A percentile compares a stretch with the other conserved stretches of the same genome.
Conservation (phyloP, 2,329 filamentous ascomycete species). For the Bipolaris zeicola region DNA sequence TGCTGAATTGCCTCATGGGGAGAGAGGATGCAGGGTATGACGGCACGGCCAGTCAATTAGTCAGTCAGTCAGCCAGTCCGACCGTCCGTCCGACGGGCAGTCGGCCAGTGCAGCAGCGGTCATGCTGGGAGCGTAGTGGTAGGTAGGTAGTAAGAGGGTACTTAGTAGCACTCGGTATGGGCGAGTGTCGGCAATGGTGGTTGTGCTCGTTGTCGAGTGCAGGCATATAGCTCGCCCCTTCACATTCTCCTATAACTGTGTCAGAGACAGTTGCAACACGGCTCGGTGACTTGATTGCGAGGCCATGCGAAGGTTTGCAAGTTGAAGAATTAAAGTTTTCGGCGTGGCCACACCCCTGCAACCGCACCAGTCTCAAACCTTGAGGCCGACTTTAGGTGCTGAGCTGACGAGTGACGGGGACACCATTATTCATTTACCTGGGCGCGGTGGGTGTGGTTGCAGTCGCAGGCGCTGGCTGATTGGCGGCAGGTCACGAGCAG, state of each 20-base stretch:
- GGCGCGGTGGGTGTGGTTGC: slow-evolving; percentile 25
- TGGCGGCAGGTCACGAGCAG: slow-evolving; percentile 22
- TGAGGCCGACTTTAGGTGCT: slow-evolving; percentile 36
- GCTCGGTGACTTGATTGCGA: slow-evolving; percentile 31
- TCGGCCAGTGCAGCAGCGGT: too few species aligned
- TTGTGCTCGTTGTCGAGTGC: neutral
- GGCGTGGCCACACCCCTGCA: slow-evolving; percentile 43
- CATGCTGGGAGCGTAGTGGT: too few species aligned
- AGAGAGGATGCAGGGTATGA: slow-evolving; percentile 4
- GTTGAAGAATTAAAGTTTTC: slow-evolving; percentile 45
- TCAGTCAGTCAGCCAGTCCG: too few species aligned
- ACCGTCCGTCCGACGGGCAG: too few species aligned
- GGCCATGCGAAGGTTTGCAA: slow-evolving; percentile 38
- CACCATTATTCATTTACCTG: slow-evolving; percentile 40
- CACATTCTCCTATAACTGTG: slow-evolving; percentile 13
- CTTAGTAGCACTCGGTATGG: too few species aligned
- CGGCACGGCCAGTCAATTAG: slow-evolving; percentile 1
- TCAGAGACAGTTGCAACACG: slow-evolving; percentile 28
- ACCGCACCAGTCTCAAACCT: slow-evolving; percentile 48
- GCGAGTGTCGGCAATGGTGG: too few species aligned
- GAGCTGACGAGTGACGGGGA: slow-evolving; percentile 31
- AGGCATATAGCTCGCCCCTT: slow-evolving; percentile 11
- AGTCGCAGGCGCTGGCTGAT: slow-evolving; percentile 27
- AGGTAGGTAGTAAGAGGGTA: too few species aligned
- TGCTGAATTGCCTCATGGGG: slow-evolving; percentile 19